Evolutionary conservation across 768 basidiomycete genomes (phyloP).

Genomic region (Termitomyces sp.): DNA sequence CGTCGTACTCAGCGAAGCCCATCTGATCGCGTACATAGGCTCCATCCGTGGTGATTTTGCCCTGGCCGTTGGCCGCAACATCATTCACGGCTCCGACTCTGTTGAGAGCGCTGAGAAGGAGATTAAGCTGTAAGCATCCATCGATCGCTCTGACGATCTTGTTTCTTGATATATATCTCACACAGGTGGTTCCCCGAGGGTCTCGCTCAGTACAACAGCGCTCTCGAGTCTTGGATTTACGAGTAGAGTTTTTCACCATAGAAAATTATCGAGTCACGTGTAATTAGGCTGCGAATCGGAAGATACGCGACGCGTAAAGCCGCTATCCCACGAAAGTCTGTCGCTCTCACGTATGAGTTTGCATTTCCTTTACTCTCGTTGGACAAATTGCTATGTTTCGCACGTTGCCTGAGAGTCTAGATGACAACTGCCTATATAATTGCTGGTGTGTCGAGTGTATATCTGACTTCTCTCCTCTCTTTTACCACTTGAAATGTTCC

Average conservation of each 20-base stretch:
- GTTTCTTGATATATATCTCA: slow-evolving; percentile 6
- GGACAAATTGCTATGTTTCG: slow-evolving; percentile 12
- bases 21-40: slow-evolving; percentile 38
- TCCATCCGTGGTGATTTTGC: slow-evolving; percentile 96
- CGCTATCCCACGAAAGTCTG: slow-evolving; percentile 10
- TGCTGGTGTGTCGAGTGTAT: not conserved
- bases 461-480: not conserved
- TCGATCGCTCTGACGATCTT: not conserved
- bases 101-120: slow-evolving; percentile 92
- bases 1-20: not conserved
- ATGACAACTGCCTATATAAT: slow-evolving; percentile 2
- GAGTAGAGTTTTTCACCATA: slow-evolving; percentile 44
- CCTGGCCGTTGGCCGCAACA: slow-evolving; percentile 92
- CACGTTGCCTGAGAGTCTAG: slow-evolving; percentile 8
- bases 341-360: slow-evolving; percentile 9
- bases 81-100: slow-evolving; percentile 88
- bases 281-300: slow-evolving; percentile 2
- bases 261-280: slow-evolving; percentile 13
- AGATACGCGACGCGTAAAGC: slow-evolving; percentile 2
- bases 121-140: slow-evolving; percentile 71
- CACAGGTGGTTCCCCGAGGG: slow-evolving; percentile 91
- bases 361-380: slow-evolving; percentile 21
- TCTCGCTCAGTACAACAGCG: slow-evolving; percentile 61
- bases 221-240: slow-evolving; percentile 69
- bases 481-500: slow-evolving; percentile 6